Evolutionary conservation across 345 rosid genomes (phyloP), one percentile per base, ranked within the genome.

Genomic region (Syzygium aromaticum): DNA sequence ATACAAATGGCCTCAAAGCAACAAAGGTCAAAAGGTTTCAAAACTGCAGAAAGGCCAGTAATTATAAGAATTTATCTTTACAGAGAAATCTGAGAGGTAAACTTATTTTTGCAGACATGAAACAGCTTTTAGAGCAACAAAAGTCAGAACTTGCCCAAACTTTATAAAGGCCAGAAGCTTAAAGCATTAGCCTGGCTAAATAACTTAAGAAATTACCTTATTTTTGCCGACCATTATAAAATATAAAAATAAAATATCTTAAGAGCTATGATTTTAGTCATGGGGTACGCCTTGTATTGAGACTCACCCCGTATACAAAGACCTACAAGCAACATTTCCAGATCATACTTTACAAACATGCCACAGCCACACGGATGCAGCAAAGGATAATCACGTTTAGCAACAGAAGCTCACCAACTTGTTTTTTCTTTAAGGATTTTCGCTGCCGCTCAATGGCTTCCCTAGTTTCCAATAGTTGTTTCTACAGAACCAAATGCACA

Each of bases 391-490:
- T 85, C 61, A 84, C 4, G 40, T 40, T 52, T 52, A 52, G 86
- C 64, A 30, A 33, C 43, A 84, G n/a, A 84, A 53, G 52, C 43
- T 84, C 93, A 94, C 98, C 97, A 90, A 94, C 90, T 92, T 94
- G 98, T 85, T 98, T 95, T 90, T 98, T 98, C 95, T 98, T 98
- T 86, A 98, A 91, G 77, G 93, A 91, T 92, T 96, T 98, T 85
- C 99, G 93, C 89, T 94, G 99, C 86, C 99, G 95, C 91, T 98
- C 99, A 87, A 98, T 91, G 84, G 96, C 96, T 93, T 98, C 99
- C 93, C 95, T 98, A 28, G 95, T 95, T 93, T 98, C 99, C 88
- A 98, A 90, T 90, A 98, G 88, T 89, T 95, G 98, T 89, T 90
- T 95, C 99, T 98, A 87, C 63, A 88, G 87, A 82, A 61, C 88